Conservation (phyloP, 1,284 basidiomycete genomes). For the Schizophyllum amplum region DNA sequence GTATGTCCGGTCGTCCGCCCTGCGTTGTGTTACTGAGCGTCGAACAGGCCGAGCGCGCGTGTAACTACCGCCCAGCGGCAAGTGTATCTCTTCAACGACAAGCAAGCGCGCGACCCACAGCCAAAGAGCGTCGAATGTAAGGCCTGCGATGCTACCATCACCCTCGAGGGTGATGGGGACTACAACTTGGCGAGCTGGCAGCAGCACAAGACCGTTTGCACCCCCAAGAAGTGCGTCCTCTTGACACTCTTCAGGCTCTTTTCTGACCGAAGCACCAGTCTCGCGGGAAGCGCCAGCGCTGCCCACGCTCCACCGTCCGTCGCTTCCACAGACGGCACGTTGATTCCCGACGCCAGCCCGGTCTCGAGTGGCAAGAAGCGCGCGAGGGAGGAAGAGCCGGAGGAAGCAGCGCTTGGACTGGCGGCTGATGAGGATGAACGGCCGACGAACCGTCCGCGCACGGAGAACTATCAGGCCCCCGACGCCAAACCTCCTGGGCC, state of each 20-base stretch:
- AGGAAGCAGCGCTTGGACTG: constrained; percentile 19
- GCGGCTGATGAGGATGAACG: constrained; percentile 25
- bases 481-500: constrained; percentile 34
- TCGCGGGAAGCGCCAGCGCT: constrained; percentile 11
- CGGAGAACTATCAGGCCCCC: constrained; percentile 33
- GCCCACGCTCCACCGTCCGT: constrained; percentile 26
- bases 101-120: constrained; percentile 40
- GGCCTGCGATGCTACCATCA: constrained; percentile 36
- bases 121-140: constrained; percentile 38
- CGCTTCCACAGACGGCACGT: constrained; percentile 34
- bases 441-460: constrained; percentile 42
- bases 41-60: constrained; percentile 39
- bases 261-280: neutral
- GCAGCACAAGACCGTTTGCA: constrained; percentile 45
- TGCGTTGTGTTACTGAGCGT: constrained; percentile 1
- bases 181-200: constrained; percentile 53
- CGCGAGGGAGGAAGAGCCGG: constrained; percentile 26
- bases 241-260: neutral
- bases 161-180: constrained; percentile 37
- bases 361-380: constrained; percentile 36
- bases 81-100: constrained; percentile 33
- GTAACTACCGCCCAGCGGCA: constrained; percentile 53
- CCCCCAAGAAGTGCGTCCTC: neutral
- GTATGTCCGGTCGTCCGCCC: constrained; percentile 21
- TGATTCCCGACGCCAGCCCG: constrained; percentile 23